Conservation (phyloP, 345 rosid species). For the Pugionium dolabratum region DNA sequence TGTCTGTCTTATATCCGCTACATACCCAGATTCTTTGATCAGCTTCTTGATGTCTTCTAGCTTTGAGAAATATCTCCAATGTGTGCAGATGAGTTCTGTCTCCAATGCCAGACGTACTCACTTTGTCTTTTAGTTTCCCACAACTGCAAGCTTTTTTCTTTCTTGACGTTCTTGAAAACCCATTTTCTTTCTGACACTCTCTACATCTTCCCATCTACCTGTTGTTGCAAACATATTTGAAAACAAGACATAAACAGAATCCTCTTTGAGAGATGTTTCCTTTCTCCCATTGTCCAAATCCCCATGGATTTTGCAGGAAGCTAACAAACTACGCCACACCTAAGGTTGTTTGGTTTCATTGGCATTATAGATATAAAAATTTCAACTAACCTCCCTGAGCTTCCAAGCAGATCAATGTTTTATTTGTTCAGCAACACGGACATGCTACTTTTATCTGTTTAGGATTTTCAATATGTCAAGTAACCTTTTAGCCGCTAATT, state of each 20-base stretch:
- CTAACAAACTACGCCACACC: slow-evolving; percentile 80
- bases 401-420: slow-evolving; percentile 73
- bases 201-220: slow-evolving; percentile 78
- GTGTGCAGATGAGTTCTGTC: slow-evolving; percentile 65
- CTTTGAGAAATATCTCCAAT: slow-evolving; percentile 56
- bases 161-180: slow-evolving; percentile 61
- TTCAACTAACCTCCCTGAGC: slow-evolving; percentile 74
- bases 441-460: too few relatives aligned
- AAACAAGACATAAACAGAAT: slow-evolving; percentile 77
- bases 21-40: slow-evolving; percentile 77
- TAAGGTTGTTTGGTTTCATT: slow-evolving; percentile 59
- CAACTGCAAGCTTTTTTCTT: slow-evolving; percentile 92
- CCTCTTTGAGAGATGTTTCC: slow-evolving; percentile 68
- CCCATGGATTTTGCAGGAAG: slow-evolving; percentile 78
- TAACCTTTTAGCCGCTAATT: background rate
- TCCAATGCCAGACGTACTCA: slow-evolving; percentile 71
- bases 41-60: slow-evolving; percentile 74
- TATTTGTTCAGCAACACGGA: too few relatives aligned
- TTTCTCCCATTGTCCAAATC: slow-evolving; percentile 69
- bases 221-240: slow-evolving; percentile 82
- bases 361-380: slow-evolving; percentile 68
- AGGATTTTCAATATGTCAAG: too few relatives aligned
- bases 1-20: slow-evolving; percentile 72
- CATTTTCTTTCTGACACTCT: slow-evolving; percentile 72
- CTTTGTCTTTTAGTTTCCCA: slow-evolving; percentile 71